Evolutionary conservation across 1,139 yeast species (phyloP), one percentile per base, ranked within the genome.

Genomic region (Petasospora fabianii): DNA sequence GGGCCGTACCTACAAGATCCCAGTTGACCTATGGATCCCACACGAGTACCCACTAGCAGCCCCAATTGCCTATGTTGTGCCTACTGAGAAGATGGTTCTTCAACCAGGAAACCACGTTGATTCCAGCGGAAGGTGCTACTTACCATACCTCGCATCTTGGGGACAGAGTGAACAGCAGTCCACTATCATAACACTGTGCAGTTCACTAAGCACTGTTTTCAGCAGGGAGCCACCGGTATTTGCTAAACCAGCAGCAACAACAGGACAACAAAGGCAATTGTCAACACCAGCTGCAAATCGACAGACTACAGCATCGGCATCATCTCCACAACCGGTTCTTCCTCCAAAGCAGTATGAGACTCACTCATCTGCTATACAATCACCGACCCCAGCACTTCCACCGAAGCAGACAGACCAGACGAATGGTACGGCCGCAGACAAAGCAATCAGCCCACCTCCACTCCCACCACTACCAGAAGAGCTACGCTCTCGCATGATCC

Each of bases 21-120:
- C 90, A 0, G 58, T 85, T 11, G 78, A 79, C 43, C 62, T 88
- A 4, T 88, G 96, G 95, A 56, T 90, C 2, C 95, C 96, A 0
- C 69, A 71, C 27, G 65, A 69, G 20, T 86, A 85, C 53, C 96
- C 96, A 0, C 55, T 53, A 20, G 57, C 52, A 3, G 71, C 80
- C 2, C 97, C 97, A 0, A 54, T 77, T 17, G 72, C 77, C 0
- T 83, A 69, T 55, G 75, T 87, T 7, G 66, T 71, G 19, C 79
- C 84, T 0, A 62, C 72, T 1, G 68, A 69, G 30, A 67, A 66
- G 18, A 67, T 62, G 73, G 62, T 58, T 39, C 61, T 80, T 38
- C 70, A 65, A 32, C 84, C 88, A 0, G 82, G 84, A 18, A 83
- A 80, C 49, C 69, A 75, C 51, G 75, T 86, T 3, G 95, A 85